Base-by-base conservation (phyloP, 2,329 filamentous ascomycete species). In the Colletotrichum abscissum region DNA sequence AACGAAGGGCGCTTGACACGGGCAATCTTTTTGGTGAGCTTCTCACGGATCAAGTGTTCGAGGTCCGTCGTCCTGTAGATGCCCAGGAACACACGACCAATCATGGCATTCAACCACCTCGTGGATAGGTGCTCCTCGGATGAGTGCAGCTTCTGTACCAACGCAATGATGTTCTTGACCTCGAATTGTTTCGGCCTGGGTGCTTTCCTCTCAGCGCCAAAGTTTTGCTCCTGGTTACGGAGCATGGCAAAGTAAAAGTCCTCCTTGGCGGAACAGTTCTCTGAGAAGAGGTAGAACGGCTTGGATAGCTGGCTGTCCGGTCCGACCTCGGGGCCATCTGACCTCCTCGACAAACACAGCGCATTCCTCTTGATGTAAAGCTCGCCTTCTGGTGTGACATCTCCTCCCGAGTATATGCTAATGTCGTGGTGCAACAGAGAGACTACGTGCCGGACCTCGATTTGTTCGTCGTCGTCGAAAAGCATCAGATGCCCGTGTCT, bases 181-280 rank as follows among this genome's bases (percentile, higher is more conserved):
- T 97, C 93, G 78, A 97, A 97, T 16, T 92, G 88, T 75, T 94
- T 89, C 11, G 94, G 93, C 66, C 88, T 88, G 0, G 95, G 95
- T 1, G 91, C 89, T 24, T 86, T 86, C 67, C 88, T 86, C 26
- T 86, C 86, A 2, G 86, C 84, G 52, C 88, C 87, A 70, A 90
- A 87, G 19, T 89, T 89, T 77, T 92, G 91, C 76, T 95, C 92
- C 80, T 97, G 94, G 75, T 95, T 97, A 78, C 92, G 92, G 52
- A 99, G 86, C 77, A 99, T 87, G 14, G 96, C 94, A 82, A 98
- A 96, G 82, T 99, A 99, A 83, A 99, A 98, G 81, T 99, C 97
- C 82, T 99, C 97, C 82, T 99, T 99, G 59, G 97, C 95, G 0
- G 95, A 98, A 81, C 94, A 94, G 79, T 97, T 98, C 76, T 98